Percentiles rank a stretch among this genome's conserved stretches.
phyloP scores from a whole-genome alignment of 352 stramenopile species.

The Pythium rhizo-oryzae region DNA sequence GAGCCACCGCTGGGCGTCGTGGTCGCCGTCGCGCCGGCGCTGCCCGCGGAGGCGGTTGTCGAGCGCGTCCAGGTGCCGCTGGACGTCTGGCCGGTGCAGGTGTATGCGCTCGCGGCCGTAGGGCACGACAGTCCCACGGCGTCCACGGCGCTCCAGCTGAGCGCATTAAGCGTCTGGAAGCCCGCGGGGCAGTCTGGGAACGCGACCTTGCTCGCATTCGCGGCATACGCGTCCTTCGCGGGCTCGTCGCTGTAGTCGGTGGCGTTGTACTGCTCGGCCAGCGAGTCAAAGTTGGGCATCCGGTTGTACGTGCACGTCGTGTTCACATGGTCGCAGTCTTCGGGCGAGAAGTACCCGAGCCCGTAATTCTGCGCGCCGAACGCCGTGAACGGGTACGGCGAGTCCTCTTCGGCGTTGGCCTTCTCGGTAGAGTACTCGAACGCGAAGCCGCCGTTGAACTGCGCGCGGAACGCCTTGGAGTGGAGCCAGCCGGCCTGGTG shows the following conservation, averaged over 20 bases:
- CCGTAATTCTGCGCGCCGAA: slow-evolving; percentile 86
- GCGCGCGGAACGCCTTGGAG: slow-evolving; percentile 41
- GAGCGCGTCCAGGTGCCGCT: slow-evolving; percentile 46
- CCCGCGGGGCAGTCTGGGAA: slow-evolving; percentile 15
- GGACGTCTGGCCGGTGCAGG: slow-evolving; percentile 41
- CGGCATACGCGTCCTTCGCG: slow-evolving; percentile 35
- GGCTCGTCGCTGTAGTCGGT: slow-evolving; percentile 38
- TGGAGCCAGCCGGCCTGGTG: slow-evolving; percentile 63
- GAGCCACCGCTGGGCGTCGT: not conserved
- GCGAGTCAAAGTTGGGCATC: slow-evolving; percentile 80
- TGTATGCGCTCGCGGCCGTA: slow-evolving; percentile 24
- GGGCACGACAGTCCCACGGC: slow-evolving; percentile 16
- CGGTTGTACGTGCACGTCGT: slow-evolving; percentile 62
- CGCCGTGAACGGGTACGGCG: slow-evolving; percentile 70
- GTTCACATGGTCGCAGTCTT: slow-evolving; percentile 61
- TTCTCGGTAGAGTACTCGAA: slow-evolving; percentile 88
- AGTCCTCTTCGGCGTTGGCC: slow-evolving; percentile 54
- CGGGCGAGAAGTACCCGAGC: slow-evolving; percentile 82
- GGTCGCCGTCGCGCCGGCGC: too few species aligned
- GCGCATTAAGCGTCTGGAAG: slow-evolving; percentile 19
- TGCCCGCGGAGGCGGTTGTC: not conserved
- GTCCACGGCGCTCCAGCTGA: slow-evolving; percentile 15
- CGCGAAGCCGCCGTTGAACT: slow-evolving; percentile 72
- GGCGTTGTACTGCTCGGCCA: slow-evolving; percentile 59
- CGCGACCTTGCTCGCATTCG: slow-evolving; percentile 10